Percentiles rank a stretch among this genome's conserved stretches.
These are phyloP conservation scores for Leucocoprinus leucothites DNA, from an alignment of 768 basidiomycete species.

Conservation along the genomic window DNA sequence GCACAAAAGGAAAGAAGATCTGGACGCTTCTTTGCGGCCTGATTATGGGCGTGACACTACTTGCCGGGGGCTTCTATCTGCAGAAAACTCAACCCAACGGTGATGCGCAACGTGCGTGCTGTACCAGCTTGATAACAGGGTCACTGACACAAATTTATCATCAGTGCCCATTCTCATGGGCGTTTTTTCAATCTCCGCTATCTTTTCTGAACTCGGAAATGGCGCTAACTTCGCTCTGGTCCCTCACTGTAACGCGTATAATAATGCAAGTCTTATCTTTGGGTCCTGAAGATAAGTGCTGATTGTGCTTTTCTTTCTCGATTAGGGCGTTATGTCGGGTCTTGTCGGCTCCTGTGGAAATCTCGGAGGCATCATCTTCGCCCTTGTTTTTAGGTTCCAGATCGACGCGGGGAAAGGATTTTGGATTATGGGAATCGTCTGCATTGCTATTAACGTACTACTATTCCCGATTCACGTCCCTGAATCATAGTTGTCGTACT, in stretches of 20 bases:
- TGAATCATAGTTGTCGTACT: slow-evolving; percentile 14
- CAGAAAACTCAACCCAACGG: slow-evolving; percentile 31
- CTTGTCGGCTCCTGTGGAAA: slow-evolving; percentile 36
- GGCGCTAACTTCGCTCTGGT: slow-evolving; percentile 16
- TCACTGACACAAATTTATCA: background rate
- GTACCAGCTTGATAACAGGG: slow-evolving; percentile 13
- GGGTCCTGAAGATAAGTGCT: background rate
- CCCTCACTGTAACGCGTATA: slow-evolving; percentile 15
- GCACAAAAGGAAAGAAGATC: slow-evolving; percentile 46
- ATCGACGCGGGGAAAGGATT: slow-evolving; percentile 38
- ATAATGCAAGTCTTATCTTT: slow-evolving; percentile 9
- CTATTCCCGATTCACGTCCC: slow-evolving; percentile 25
- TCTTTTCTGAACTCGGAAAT: slow-evolving; percentile 15
- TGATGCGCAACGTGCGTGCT: slow-evolving; percentile 39
- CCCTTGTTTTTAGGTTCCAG: slow-evolving; percentile 46
- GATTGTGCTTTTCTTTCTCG: background rate
- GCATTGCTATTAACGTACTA: slow-evolving; percentile 27
- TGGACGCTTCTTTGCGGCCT: slow-evolving; percentile 40
- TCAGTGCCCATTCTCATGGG: background rate
- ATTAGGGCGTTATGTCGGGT: slow-evolving; percentile 32
- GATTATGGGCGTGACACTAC: slow-evolving; percentile 38
- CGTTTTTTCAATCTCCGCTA: slow-evolving; percentile 4
- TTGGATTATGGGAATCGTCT: slow-evolving; percentile 44
- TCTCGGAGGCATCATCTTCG: slow-evolving; percentile 45
- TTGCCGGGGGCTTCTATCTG: slow-evolving; percentile 48